Evolutionary conservation across 192 early-diverging fungal genomes (phyloP).

Genomic region (Entophlyctis helioformis): DNA sequence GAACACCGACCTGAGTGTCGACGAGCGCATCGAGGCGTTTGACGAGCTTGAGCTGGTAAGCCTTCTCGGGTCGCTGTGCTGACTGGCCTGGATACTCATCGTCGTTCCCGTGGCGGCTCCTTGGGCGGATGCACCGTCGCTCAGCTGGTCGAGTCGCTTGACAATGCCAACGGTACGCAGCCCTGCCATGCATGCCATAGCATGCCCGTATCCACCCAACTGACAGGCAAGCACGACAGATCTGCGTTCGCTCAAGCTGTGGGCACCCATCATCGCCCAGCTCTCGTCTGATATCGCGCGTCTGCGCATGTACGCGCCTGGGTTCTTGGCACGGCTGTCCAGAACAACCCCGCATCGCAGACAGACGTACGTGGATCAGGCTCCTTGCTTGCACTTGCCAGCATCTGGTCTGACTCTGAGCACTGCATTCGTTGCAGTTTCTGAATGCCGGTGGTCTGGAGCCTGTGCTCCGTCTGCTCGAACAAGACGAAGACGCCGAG

Average conservation of each 20-base stretch:
- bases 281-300: conserved; percentile 20
- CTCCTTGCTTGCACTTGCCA: no score
- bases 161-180: conserved; percentile 66
- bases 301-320: conserved; percentile 67
- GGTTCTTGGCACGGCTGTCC: conserved; percentile 86
- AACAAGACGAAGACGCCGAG: conserved; percentile 10
- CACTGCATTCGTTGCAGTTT: no score
- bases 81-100: not conserved
- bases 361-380: conserved; percentile 36
- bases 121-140: not conserved
- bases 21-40: conserved; percentile 66
- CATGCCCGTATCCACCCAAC: not conserved
- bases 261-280: conserved; percentile 63
- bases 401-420: no score
- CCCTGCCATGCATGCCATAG: not conserved
- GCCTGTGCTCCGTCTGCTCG: conserved; percentile 8
- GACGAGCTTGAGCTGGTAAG: conserved; percentile 81
- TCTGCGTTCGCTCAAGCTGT: conserved; percentile 77
- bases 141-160: conserved; percentile 65
- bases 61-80: not conserved
- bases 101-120: not conserved
- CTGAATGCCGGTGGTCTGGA: conserved; percentile 23
- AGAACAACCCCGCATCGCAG: conserved; percentile 86
- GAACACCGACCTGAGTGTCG: conserved; percentile 39
- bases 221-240: conserved; percentile 26